Evolutionary conservation across 208 protist species (phyloP), one percentile per base, ranked within the genome.

Genomic region (Trypanosoma congolense): DNA sequence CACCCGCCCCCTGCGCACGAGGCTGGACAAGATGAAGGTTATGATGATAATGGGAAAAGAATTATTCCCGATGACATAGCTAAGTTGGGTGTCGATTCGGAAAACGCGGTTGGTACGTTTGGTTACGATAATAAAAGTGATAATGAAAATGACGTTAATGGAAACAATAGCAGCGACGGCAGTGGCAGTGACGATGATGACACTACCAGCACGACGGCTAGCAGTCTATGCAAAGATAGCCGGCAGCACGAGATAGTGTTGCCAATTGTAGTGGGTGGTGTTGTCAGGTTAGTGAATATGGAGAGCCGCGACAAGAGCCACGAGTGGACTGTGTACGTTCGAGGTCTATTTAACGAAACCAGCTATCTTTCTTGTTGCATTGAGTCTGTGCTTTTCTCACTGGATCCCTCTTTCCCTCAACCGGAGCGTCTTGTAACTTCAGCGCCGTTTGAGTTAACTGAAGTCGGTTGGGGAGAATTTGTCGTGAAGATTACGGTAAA

Each of bases 381-480:
- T 42, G 73, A 85, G 33, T 74, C 69, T 19, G 87, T 94, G 6
- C 73, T 69, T 14, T 94, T 94, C 64, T 68, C 84, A 25, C 61
- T 94, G 21, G 81, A 94, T 43, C 65, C 70, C 28, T 85, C 73
- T 49, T 94, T 94, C 52, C 67, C 67, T 30, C 77, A 75, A 26
- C 76, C 66, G 53, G 73, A 87, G 38, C 83, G 81, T 30, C 70
- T 71, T 28, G 73, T 94, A 22, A 57, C 54, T 19, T 51, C 44
- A 12, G 68, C 83, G 21, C 88, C 88, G 6, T 95, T 90, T 56
- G 88, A 95, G 61, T 52, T 95, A 18, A 87, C 75, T 8, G 82
- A 92, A 62, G 68, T 74, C 25, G 88, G 88, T 30, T 95, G 88
- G 85, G 88, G 88, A 9, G 84, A 95, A 70, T 95, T 95, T 47